Evolutionary conservation across 768 basidiomycete genomes (phyloP).

Genomic region (Suillus brevipes): DNA sequence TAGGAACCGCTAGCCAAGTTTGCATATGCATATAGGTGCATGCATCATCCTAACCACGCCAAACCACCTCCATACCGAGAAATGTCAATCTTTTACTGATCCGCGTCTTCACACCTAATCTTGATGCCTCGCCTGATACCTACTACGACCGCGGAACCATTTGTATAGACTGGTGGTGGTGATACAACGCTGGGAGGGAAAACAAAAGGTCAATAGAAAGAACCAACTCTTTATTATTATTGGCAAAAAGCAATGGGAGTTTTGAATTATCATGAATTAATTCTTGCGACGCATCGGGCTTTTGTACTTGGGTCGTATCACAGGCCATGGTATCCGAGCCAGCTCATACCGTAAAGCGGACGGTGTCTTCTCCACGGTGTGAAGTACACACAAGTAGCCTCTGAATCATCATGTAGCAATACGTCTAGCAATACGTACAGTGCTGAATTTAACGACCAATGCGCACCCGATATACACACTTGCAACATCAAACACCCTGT

Average conservation of each 20-base stretch:
- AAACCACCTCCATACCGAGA: background rate
- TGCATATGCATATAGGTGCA: background rate
- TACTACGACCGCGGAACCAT: background rate
- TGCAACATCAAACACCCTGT: conserved; percentile 63
- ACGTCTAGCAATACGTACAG: background rate
- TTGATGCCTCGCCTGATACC: background rate
- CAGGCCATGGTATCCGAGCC: background rate
- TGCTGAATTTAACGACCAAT: background rate
- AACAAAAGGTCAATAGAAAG: background rate
- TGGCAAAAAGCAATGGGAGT: background rate
- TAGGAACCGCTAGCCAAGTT: background rate
- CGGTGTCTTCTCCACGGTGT: background rate
- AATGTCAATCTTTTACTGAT: background rate
- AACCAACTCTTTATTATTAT: background rate
- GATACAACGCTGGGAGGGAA: background rate
- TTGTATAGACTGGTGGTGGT: background rate
- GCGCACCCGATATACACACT: conserved; percentile 34
- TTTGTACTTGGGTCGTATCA: background rate
- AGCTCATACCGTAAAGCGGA: background rate
- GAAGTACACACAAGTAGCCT: background rate
- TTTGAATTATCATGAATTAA: background rate
- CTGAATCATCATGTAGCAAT: background rate
- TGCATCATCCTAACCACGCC: background rate
- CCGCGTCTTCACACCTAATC: background rate
- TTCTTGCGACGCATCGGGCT: background rate